Evolutionary conservation across 352 stramenopile genomes (phyloP), one percentile per base, ranked within the genome.

Genomic region (Phytopythium kandeliae): DNA sequence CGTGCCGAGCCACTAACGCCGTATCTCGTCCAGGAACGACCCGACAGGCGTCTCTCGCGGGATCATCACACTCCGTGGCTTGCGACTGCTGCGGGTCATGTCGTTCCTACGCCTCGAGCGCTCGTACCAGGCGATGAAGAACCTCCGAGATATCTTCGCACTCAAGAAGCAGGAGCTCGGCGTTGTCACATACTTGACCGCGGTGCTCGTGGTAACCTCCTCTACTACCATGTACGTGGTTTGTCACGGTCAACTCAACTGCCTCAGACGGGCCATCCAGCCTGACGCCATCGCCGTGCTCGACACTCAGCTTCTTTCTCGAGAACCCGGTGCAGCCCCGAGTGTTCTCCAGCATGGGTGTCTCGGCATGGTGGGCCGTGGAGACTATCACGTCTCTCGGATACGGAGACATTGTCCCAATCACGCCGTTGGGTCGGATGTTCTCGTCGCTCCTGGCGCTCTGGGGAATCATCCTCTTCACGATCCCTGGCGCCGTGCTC

Each of bases 391-490:
- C 83, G 15, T 92, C 83, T 38, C 76, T 93, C n/a, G 83, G 83
- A 35, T 93, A 93, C 37, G 80, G 80, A 11, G 78, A 93, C 47
- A 92, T 90, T n/a, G 80, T 92, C 8, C 83, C 83, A 1, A 64
- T 93, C 48, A 92, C 83, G 3, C 60, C 60, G 33, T 63, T 48
- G 16, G 83, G 80, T 2, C 78, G 81, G 9, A 67, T 78, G 36
- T 93, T 93, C 57, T 88, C 76, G 21, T 85, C 74, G 5, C 58
- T 90, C 33, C 60, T 93, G 19, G 83, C 83, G 13, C 57, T 93
- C 7, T 93, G 77, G 78, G 83, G 83, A n/a, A 93, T 90, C 49
- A 89, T 93, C 40, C 52, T 93, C 48, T 93, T 93, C 51, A 89
- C 80, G 15, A 90, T 93, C 49, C 83, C 83, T 1, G 80, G 79